A percentile compares a stretch with the other conserved stretches of the same genome.
These are phyloP conservation scores for Nidula niveotomentosa DNA, from an alignment of 1,284 basidiomycete genomes.

Conservation along the genomic window DNA sequence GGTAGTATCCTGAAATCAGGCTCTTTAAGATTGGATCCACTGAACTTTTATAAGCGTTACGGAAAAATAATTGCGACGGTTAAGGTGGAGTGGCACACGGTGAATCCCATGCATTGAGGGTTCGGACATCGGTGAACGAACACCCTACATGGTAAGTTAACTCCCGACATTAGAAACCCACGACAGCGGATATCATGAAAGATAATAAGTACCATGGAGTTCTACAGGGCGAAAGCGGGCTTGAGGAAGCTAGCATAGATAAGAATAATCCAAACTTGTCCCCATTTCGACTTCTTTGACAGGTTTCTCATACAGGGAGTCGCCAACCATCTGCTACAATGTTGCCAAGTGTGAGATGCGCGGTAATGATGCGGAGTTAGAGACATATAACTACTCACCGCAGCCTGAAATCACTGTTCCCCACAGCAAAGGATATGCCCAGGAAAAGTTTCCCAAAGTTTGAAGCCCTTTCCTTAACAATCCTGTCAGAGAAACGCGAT, in stretches of 20 bases:
- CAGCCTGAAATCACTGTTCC: too few relatives aligned
- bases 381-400: conserved; percentile 2
- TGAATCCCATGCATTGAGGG: neutral
- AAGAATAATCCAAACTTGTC: conserved; percentile 4
- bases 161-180: too few relatives aligned
- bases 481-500: too few relatives aligned
- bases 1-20: conserved; percentile 8
- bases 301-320: conserved; percentile 4
- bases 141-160: too few relatives aligned
- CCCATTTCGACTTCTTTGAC: conserved; percentile 8
- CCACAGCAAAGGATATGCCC: too few relatives aligned
- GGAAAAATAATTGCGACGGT: neutral
- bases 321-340: conserved; percentile 9
- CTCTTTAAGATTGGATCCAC: neutral
- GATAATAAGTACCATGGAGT: neutral
- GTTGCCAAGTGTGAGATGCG: conserved; percentile 8
- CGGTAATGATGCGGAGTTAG: conserved; percentile 25
- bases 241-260: neutral
- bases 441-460: too few relatives aligned
- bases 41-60: neutral
- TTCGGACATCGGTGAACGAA: neutral
- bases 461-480: too few relatives aligned
- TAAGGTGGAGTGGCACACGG: neutral
- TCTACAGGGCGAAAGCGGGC: neutral
- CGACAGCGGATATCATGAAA: neutral